phyloP scores from a whole-genome alignment of 2,329 filamentous ascomycete species.

The Cladosporium oxysporum region DNA sequence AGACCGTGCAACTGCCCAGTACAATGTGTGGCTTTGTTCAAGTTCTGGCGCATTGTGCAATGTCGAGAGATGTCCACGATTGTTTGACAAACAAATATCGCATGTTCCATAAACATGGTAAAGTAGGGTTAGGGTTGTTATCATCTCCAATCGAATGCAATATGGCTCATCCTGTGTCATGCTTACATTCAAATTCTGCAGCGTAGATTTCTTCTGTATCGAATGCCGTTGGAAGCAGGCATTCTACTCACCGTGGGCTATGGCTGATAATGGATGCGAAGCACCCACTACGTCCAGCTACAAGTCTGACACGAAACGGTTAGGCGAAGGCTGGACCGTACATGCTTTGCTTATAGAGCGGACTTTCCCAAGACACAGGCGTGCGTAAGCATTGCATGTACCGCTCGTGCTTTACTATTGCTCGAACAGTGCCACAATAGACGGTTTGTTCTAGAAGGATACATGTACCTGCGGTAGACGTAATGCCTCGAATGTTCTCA shows the following conservation, averaged over 20 bases:
- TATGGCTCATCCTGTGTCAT: neutral
- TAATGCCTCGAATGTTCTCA: neutral
- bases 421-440: neutral
- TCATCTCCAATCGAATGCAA: neutral
- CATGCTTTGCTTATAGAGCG: neutral
- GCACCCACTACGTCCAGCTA: neutral
- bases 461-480: neutral
- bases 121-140: neutral
- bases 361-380: neutral
- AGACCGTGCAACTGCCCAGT: too few species aligned
- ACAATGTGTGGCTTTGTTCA: neutral
- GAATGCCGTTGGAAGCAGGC: neutral
- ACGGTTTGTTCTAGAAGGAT: neutral
- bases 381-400: neutral
- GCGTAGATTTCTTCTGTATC: neutral
- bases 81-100: neutral
- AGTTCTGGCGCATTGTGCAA: neutral
- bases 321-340: neutral
- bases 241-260: neutral
- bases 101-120: neutral
- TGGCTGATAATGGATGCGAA: neutral
- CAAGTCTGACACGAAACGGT: neutral
- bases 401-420: neutral
- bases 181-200: neutral
- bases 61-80: neutral